phyloP scores from a whole-genome alignment of 805 yeast genomes.

The Saccharomyces eubayanus region DNA sequence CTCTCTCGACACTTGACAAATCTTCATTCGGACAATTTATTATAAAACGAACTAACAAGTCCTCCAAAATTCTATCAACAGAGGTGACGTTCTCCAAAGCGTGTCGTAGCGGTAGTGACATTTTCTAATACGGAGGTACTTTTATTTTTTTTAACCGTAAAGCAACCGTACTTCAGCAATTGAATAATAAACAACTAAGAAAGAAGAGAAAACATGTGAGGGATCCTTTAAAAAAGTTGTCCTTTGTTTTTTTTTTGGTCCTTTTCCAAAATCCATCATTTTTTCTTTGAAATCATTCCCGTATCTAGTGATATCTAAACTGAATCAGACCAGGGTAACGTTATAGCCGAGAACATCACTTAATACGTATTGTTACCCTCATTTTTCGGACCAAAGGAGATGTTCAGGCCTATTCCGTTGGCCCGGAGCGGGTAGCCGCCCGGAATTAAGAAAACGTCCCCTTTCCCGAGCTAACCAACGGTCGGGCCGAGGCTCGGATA shows the following conservation, averaged over 20 bases:
- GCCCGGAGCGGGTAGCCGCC: not conserved
- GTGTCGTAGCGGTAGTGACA: slow-evolving; percentile 53
- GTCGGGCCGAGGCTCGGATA: not conserved
- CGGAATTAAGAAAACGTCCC: not conserved
- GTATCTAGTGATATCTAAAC: not conserved
- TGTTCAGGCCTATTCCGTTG: not conserved
- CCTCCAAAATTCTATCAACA: slow-evolving; percentile 70
- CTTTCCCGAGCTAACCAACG: not conserved
- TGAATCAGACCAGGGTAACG: not conserved
- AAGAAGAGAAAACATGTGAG: not conserved
- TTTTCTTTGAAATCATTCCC: not conserved
- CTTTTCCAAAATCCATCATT: not conserved
- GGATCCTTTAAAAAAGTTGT: not conserved
- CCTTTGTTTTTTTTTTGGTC: not conserved
- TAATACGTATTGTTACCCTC: not conserved
- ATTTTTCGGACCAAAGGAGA: not conserved
- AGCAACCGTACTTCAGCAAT: not conserved
- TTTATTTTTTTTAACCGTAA: not conserved
- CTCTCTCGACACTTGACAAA: slow-evolving; percentile 54
- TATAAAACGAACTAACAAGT: slow-evolving; percentile 79
- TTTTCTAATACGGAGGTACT: slow-evolving; percentile 13
- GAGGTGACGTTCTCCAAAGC: slow-evolving; percentile 52
- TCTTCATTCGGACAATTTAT: slow-evolving; percentile 91
- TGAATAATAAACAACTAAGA: not conserved
- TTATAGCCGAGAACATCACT: not conserved